A percentile compares a stretch with the other conserved stretches of the same genome.
These are phyloP conservation scores for Blastomyces parvus DNA, from an alignment of 2,329 filamentous ascomycete genomes.

Conservation along the genomic window DNA sequence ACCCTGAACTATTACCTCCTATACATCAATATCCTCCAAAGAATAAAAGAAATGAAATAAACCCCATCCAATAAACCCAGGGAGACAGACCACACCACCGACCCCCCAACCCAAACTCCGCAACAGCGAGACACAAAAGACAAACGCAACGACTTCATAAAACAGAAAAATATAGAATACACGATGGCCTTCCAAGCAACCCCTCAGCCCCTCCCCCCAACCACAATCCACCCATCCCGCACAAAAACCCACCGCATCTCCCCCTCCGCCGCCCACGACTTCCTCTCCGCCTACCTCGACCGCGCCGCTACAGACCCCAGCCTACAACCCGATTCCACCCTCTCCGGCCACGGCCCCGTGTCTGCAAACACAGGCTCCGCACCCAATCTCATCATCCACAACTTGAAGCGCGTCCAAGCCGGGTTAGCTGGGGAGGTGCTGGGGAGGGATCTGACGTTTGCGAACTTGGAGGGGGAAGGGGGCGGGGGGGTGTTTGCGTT, in stretches of 20 bases:
- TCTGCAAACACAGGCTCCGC: slow-evolving; percentile 33
- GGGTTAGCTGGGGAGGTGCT: slow-evolving; percentile 36
- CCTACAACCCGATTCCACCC: slow-evolving; percentile 36
- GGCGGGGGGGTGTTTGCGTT: slow-evolving; percentile 7
- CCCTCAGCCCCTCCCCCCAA: slow-evolving; percentile 31
- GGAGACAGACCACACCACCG: not conserved
- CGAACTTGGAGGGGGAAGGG: slow-evolving; percentile 19
- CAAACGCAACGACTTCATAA: not conserved
- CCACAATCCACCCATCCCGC: slow-evolving; percentile 28
- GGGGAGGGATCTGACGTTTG: slow-evolving; percentile 32
- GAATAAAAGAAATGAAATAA: not conserved
- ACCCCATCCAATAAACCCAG: not conserved
- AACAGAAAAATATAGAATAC: not conserved
- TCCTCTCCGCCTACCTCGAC: slow-evolving; percentile 36
- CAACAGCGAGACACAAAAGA: not conserved
- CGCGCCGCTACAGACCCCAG: slow-evolving; percentile 34
- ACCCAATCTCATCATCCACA: slow-evolving; percentile 37
- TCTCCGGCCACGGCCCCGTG: slow-evolving; percentile 36
- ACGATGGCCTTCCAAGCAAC: slow-evolving; percentile 28
- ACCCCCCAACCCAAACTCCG: no score
- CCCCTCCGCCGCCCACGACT: slow-evolving; percentile 33
- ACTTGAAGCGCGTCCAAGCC: slow-evolving; percentile 37
- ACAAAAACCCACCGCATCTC: slow-evolving; percentile 21
- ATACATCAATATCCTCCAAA: not conserved
- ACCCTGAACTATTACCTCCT: not conserved